phyloP scores from a whole-genome alignment of 192 early-diverging fungal species.

The Cetraspora pellucida region DNA sequence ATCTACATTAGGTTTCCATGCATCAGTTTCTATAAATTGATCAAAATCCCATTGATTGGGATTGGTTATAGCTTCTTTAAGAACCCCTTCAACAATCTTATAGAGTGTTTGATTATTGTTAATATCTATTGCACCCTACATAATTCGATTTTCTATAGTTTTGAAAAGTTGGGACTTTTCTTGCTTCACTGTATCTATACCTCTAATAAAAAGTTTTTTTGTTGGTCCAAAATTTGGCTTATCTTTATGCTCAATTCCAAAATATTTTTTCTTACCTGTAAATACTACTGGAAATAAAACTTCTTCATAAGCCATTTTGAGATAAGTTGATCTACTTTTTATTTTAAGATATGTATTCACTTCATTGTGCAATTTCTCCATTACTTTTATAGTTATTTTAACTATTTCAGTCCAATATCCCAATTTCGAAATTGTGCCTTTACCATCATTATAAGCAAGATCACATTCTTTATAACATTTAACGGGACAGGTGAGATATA shows the following conservation, averaged over 20 bases:
- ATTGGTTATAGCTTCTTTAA: neutral
- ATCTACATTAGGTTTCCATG: constrained; percentile 7
- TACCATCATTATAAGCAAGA: neutral
- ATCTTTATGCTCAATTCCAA: neutral
- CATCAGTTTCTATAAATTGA: neutral
- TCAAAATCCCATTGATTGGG: neutral
- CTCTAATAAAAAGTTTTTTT: constrained; percentile 15
- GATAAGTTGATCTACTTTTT: neutral
- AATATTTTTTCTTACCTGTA: constrained; percentile 23
- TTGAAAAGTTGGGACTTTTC: neutral
- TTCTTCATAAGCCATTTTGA: constrained; percentile 16
- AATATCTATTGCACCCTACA: neutral
- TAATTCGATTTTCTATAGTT: neutral
- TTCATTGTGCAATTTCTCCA: neutral
- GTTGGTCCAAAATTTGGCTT: neutral
- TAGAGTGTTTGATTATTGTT: neutral
- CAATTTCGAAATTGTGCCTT: too few relatives aligned
- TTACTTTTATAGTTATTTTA: neutral
- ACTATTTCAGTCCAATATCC: too few relatives aligned
- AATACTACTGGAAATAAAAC: constrained; percentile 13
- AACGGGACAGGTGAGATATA: constrained; percentile 1
- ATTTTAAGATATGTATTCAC: constrained; percentile 7
- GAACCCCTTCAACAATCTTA: constrained; percentile 7
- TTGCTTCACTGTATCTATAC: constrained; percentile 13
- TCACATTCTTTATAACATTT: constrained; percentile 12